Evolutionary conservation across 2,329 filamentous ascomycete genomes (phyloP), one percentile per base, ranked within the genome.

Genomic region (Colletotrichum karsti): DNA sequence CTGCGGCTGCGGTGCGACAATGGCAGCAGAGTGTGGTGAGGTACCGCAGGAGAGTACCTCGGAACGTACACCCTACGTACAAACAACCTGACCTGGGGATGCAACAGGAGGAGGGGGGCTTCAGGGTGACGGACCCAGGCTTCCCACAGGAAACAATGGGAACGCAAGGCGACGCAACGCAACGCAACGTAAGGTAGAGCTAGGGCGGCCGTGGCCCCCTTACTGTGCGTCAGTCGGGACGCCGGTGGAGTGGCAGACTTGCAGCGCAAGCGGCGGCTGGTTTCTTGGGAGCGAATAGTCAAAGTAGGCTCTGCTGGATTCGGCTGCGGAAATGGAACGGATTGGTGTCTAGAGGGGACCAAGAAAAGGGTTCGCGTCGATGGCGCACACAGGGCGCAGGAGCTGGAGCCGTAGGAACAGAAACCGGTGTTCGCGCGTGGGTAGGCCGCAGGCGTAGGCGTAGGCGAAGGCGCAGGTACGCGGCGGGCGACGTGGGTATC

Each of bases 181-280:
- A 44, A 33, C 54, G 37, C 51, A 55, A 57, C 37, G 39, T 37
- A 28, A 57, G 22, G n/a, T 24, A 44, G 28, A 62, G 48, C 48
- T 54, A 62, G 63, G 57, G 48, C 50, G 58, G 57, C 57, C 57
- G 63, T 53, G 37, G 57, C 58, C 37, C 50, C 58, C 50, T 63
- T 56, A 24, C 50, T 18, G 57, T 54, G 63, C 50, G 50, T 35
- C 50, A 24, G 35, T 66, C 18, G 56, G 30, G 48, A 33, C 30
- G 15, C 56, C n/a, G 54, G 37, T 37, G 54, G n/a, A n/a, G n/a
- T 44, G 41, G 30, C 26, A 44, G 50, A 35, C 50, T 53, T 37
- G 51, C 61, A 63, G 35, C 42, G 42, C 22, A 35, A 53, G 44
- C 30, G 62, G 48, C 20, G 54, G 54, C 24, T 58, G 53, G 41